These are phyloP conservation scores for Polygonum maritimum DNA, from an alignment of 148 eudicot genomes.

Conservation along the genomic window DNA sequence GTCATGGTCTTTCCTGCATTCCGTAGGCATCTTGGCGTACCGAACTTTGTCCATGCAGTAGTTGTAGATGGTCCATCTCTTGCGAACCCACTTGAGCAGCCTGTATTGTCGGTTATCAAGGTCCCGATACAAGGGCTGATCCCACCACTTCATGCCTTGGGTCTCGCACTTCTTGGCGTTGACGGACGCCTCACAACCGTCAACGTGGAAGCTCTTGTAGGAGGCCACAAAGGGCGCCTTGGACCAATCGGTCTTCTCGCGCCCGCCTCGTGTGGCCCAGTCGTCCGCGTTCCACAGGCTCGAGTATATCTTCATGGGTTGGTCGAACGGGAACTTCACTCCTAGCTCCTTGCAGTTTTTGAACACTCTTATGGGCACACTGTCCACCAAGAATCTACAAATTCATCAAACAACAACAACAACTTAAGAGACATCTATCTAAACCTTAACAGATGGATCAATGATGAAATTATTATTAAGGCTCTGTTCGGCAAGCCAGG, in stretches of 20 bases:
- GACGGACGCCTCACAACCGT: conserved; percentile 43
- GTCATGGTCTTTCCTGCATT: conserved; percentile 42
- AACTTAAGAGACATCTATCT: too few relatives aligned
- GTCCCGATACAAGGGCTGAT: conserved; percentile 16
- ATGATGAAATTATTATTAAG: too few relatives aligned
- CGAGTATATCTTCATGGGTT: conserved; percentile 54
- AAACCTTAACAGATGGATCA: too few relatives aligned
- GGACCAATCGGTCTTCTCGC: conserved; percentile 54
- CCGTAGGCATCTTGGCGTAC: conserved; percentile 21
- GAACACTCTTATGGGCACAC: conserved; percentile 42
- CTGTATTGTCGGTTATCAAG: conserved; percentile 34
- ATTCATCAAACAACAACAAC: background rate
- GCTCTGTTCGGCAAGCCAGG: too few relatives aligned
- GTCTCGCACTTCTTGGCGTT: conserved; percentile 41
- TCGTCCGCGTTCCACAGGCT: conserved; percentile 60
- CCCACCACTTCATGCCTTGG: conserved; percentile 58
- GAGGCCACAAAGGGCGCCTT: conserved; percentile 49
- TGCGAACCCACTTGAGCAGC: conserved; percentile 36
- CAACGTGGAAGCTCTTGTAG: conserved; percentile 43
- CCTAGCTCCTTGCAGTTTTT: conserved; percentile 49
- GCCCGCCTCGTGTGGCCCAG: conserved; percentile 46
- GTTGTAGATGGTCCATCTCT: conserved; percentile 40
- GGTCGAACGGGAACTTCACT: conserved; percentile 48
- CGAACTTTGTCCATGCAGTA: conserved; percentile 38
- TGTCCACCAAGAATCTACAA: conserved; percentile 46